Conservation (phyloP, 345 rosid species). For the Nephelium lappaceum region DNA sequence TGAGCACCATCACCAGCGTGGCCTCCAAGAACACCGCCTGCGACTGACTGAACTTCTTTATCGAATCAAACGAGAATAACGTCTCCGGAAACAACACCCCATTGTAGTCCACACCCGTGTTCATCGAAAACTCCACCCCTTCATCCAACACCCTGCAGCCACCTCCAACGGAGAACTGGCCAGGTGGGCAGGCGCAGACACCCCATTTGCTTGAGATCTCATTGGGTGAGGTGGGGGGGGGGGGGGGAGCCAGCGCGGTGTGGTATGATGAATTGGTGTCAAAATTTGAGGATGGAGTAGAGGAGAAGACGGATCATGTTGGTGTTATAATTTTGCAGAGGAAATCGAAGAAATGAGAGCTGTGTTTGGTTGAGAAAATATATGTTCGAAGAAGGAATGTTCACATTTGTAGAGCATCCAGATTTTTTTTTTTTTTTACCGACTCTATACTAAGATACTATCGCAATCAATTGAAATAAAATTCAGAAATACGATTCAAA, state of each 20-base stretch:
- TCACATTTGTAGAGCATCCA: not conserved
- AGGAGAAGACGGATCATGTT: too few species aligned
- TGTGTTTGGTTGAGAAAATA: not conserved
- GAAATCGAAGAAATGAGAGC: too few species aligned
- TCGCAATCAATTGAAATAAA: too few species aligned
- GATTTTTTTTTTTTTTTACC: too few species aligned
- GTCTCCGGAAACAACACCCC: constrained; percentile 58
- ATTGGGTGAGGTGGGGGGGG: too few species aligned
- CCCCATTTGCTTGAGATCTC: too few species aligned
- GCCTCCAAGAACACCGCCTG: constrained; percentile 96
- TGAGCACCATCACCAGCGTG: constrained; percentile 63
- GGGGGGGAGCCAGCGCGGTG: too few species aligned
- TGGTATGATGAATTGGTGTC: too few species aligned
- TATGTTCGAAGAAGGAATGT: not conserved
- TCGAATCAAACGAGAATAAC: constrained; percentile 69
- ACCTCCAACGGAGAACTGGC: constrained; percentile 50
- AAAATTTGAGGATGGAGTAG: too few species aligned
- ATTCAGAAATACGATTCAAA: too few species aligned
- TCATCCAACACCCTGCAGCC: constrained; percentile 50
- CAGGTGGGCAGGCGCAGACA: constrained; percentile 87
- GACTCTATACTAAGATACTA: too few species aligned
- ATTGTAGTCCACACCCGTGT: constrained; percentile 51
- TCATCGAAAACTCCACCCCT: constrained; percentile 45
- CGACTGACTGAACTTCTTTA: constrained; percentile 80
- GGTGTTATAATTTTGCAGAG: too few species aligned